phyloP scores from a whole-genome alignment of 148 eudicot genomes.

The Spergularia marina region DNA sequence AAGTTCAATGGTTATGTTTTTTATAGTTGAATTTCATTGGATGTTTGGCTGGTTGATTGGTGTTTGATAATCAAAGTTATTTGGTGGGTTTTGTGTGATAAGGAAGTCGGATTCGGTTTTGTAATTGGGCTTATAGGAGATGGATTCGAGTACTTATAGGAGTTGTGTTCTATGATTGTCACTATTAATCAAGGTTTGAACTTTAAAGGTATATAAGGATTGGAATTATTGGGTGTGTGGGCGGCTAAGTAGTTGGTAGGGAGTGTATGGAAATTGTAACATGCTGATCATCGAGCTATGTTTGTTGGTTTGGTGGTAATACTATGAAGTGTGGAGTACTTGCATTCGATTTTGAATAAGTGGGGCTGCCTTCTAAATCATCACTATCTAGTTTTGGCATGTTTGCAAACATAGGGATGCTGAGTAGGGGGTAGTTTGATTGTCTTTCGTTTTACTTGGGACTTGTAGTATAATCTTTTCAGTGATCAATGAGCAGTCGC shows the following conservation, averaged over 20 bases:
- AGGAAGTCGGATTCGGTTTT: neutral
- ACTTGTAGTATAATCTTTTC: neutral
- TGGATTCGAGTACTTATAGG: neutral
- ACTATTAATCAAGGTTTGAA: neutral
- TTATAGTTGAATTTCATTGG: neutral
- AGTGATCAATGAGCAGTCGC: neutral
- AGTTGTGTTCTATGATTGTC: neutral
- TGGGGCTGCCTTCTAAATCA: neutral
- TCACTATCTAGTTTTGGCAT: neutral
- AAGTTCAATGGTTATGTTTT: neutral
- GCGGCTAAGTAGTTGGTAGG: neutral
- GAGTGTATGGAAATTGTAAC: neutral
- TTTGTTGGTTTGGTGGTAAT: neutral
- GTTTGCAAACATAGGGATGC: neutral
- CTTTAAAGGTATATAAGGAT: neutral
- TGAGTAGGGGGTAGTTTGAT: neutral
- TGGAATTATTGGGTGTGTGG: neutral
- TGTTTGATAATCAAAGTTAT: neutral
- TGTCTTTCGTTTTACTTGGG: neutral
- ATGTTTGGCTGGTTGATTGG: neutral
- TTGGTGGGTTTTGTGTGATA: neutral
- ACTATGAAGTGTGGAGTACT: neutral
- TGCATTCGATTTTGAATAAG: neutral
- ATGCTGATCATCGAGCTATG: neutral
- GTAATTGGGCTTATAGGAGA: neutral